Evolutionary conservation across 345 rosid genomes (phyloP), one percentile per base, ranked within the genome.

Genomic region (Hibiscus tridactylites): DNA sequence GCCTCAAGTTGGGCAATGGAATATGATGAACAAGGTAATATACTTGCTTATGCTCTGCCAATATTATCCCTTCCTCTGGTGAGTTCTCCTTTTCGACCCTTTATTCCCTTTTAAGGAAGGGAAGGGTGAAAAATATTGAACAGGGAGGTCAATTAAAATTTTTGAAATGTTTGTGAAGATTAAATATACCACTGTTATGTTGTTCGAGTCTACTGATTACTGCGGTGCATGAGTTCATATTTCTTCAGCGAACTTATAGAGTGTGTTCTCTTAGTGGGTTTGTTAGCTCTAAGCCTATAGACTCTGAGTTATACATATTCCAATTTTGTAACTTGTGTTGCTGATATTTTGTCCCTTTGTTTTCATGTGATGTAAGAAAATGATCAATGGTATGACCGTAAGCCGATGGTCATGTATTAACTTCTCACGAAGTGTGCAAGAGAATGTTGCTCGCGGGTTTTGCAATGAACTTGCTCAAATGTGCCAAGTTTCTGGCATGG

Each of bases 401-500:
- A 92, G 74, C 77, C 85, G 95, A 59, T 96, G 99, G 99, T 91
- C 95, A 2, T 96, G 99, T 77, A 90, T 96, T 70, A 92, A 96
- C 87, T 96, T 96, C 76, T 96, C 98, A 61, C 85, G 92, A 31
- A 92, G 89, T 33, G 98, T 96, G 33, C 99, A 96, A 86, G 99
- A 96, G 72, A 91, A 83, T 39, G 87, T 89, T 76, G 99, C 96
- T 42, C 91, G 88, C 6, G 98, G 93, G 12, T 96, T 96, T 73
- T 96, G 96, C 82, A 86, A 65, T 78, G 99, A 96, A 65, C 97
- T 96, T 76, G 90, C 86, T 75, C 98, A 96, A 78, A 92, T 92
- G 98, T 96, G 99, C 68, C 92, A 91, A 87, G 88, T 96, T 26
- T 96, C 97, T n/a, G 99, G 99, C 82, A 96, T 96, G 99, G 99